Evolutionary conservation across 2,329 filamentous ascomycete genomes (phyloP).

Genomic region (Botrytis deweyae): DNA sequence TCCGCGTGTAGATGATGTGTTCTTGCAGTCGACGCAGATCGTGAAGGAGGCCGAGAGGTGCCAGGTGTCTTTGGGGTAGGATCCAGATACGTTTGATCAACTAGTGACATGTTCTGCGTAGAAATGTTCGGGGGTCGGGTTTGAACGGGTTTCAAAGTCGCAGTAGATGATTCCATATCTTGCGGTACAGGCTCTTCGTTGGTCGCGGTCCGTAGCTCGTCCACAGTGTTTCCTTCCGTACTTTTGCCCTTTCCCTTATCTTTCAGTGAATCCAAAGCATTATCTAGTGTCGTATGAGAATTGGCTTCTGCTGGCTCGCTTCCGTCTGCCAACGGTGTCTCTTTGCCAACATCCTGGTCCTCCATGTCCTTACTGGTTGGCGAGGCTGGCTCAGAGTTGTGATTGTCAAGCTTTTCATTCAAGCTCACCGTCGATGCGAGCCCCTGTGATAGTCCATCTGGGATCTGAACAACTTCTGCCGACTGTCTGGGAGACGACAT

Average conservation of each 20-base stretch:
- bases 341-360: constrained; percentile 11
- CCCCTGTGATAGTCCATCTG: constrained; percentile 31
- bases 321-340: constrained; percentile 9
- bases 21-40: constrained; percentile 40
- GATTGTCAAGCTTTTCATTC: constrained; percentile 13
- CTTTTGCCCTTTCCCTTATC: constrained; percentile 3
- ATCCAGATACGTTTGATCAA: constrained; percentile 47
- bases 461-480: constrained; percentile 30
- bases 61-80: constrained; percentile 48
- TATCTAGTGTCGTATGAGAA: background rate
- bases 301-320: constrained; percentile 10
- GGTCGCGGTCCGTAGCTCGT: background rate
- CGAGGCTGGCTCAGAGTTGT: constrained; percentile 11
- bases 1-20: constrained; percentile 39
- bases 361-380: constrained; percentile 20
- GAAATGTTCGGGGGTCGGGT: constrained; percentile 19
- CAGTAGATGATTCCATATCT: constrained; percentile 40
- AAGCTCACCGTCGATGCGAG: constrained; percentile 11
- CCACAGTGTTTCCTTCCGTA: constrained; percentile 11
- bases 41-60: constrained; percentile 44
- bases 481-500: constrained; percentile 39
- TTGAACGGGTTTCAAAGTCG: constrained; percentile 37
- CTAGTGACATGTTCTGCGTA: constrained; percentile 26
- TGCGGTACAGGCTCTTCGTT: constrained; percentile 24
- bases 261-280: constrained; percentile 10